A percentile compares a stretch with the other conserved stretches of the same genome.
Conservation (phyloP, 495 filamentous ascomycete species). For the Trypethelium eluteriae region DNA sequence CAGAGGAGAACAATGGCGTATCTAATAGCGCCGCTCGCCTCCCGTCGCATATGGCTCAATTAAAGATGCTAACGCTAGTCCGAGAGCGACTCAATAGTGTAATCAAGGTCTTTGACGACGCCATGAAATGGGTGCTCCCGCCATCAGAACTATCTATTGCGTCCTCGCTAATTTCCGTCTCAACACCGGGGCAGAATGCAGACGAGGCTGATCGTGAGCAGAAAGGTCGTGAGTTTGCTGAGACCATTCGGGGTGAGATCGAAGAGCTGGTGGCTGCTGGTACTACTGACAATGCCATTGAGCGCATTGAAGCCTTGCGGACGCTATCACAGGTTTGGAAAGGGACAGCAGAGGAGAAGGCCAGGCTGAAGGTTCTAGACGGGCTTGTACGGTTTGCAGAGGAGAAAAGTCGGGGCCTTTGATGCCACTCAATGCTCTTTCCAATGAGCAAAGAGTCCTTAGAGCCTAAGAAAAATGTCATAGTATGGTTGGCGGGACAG, state of each 20-base stretch:
- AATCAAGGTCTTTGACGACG: slow-evolving; percentile 81
- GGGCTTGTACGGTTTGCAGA: slow-evolving; percentile 55
- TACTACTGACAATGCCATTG: slow-evolving; percentile 55
- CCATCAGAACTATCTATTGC: slow-evolving; percentile 55
- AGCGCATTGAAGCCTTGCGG: slow-evolving; percentile 64
- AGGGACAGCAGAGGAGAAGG: slow-evolving; percentile 87
- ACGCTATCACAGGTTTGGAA: slow-evolving; percentile 75
- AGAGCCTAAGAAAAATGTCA: no score
- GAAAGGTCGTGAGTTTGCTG: slow-evolving; percentile 66
- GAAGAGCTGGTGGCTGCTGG: slow-evolving; percentile 51
- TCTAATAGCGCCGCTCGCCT: slow-evolving; percentile 36
- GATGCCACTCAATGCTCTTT: neutral
- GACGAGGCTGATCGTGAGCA: slow-evolving; percentile 60
- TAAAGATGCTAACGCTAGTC: slow-evolving; percentile 77
- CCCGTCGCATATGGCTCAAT: slow-evolving; percentile 62
- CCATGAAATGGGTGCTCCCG: slow-evolving; percentile 86
- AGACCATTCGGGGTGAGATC: slow-evolving; percentile 64
- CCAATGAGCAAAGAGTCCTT: no score
- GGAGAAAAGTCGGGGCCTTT: neutral
- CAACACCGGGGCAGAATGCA: slow-evolving; percentile 59
- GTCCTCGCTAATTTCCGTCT: slow-evolving; percentile 74
- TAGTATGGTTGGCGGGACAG: no score
- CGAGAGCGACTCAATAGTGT: slow-evolving; percentile 74
- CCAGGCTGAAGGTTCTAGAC: slow-evolving; percentile 73
- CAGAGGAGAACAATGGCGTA: slow-evolving; percentile 15